phyloP scores from a whole-genome alignment of 371 early-diverging fungal species.

The Mucor circinelloides region DNA sequence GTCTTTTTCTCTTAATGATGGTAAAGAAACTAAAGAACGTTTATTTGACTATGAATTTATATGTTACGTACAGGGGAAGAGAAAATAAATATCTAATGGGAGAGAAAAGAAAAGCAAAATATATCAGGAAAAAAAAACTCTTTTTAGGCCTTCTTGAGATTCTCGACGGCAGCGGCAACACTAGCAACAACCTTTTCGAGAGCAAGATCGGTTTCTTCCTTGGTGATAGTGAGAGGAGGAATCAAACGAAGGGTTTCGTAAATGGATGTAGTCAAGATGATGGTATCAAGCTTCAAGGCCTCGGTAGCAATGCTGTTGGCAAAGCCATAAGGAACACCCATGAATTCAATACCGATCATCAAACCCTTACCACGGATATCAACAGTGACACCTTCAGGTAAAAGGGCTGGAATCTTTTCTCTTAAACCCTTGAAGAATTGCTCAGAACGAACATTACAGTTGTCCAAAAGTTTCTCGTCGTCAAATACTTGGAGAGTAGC shows the following conservation, averaged over 20 bases:
- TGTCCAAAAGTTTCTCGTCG: constrained; percentile 46
- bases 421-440: constrained; percentile 50
- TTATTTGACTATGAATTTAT: background rate
- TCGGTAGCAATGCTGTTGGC: constrained; percentile 40
- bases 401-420: constrained; percentile 37
- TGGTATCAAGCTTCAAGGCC: constrained; percentile 48
- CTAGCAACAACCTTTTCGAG: constrained; percentile 43
- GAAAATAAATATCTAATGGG: background rate
- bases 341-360: constrained; percentile 65
- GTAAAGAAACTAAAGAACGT: background rate
- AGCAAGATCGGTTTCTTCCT: constrained; percentile 53
- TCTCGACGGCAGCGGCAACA: constrained; percentile 41
- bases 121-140: background rate
- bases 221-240: constrained; percentile 58
- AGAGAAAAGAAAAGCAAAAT: background rate
- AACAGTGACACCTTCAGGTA: constrained; percentile 41
- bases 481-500: constrained; percentile 50
- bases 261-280: constrained; percentile 58
- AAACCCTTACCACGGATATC: constrained; percentile 63
- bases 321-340: constrained; percentile 46
- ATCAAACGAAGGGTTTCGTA: constrained; percentile 62
- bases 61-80: background rate
- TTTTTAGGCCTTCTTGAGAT: constrained; percentile 17
- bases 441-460: constrained; percentile 48
- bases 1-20: background rate